phyloP scores from a whole-genome alignment of 352 stramenopile genomes.

The Lagenidium sp. region DNA sequence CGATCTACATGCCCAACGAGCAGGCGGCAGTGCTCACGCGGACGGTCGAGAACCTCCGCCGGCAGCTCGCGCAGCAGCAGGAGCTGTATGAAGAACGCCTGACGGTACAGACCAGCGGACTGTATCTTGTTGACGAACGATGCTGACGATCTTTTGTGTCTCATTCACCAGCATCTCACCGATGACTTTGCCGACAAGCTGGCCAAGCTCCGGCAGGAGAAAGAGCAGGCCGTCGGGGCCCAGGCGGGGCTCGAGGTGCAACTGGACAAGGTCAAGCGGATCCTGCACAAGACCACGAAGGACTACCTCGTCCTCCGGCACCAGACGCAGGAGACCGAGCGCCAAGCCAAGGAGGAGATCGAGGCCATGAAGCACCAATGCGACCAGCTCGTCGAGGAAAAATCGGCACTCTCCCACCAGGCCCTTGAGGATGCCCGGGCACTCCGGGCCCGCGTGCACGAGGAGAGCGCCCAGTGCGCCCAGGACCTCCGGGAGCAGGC shows the following conservation, averaged over 20 bases:
- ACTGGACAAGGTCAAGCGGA: conserved; percentile 37
- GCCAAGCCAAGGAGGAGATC: conserved; percentile 49
- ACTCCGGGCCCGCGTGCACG: conserved; percentile 29
- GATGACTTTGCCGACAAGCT: conserved; percentile 52
- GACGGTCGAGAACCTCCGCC: conserved; percentile 45
- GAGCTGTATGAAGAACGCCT: conserved; percentile 45
- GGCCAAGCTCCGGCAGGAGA: conserved; percentile 29
- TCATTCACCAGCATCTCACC: conserved; percentile 26
- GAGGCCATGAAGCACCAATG: conserved; percentile 28
- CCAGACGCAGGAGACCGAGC: conserved; percentile 51
- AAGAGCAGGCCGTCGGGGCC: conserved; percentile 24
- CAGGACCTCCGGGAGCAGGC: conserved; percentile 50
- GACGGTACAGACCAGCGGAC: conserved; percentile 19
- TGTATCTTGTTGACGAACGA: not conserved
- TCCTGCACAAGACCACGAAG: conserved; percentile 63
- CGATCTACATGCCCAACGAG: conserved; percentile 72
- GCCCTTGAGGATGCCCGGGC: conserved; percentile 34
- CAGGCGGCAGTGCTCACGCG: conserved; percentile 37
- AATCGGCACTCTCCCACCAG: conserved; percentile 25
- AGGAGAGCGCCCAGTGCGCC: conserved; percentile 46
- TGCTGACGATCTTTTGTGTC: not conserved
- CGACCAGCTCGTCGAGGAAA: conserved; percentile 27
- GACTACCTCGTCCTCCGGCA: conserved; percentile 72
- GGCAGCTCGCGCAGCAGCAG: conserved; percentile 48
- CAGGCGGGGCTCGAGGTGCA: conserved; percentile 30